Conservation (phyloP, 257 asterid genomes). For the Solanum gandarillasii region DNA sequence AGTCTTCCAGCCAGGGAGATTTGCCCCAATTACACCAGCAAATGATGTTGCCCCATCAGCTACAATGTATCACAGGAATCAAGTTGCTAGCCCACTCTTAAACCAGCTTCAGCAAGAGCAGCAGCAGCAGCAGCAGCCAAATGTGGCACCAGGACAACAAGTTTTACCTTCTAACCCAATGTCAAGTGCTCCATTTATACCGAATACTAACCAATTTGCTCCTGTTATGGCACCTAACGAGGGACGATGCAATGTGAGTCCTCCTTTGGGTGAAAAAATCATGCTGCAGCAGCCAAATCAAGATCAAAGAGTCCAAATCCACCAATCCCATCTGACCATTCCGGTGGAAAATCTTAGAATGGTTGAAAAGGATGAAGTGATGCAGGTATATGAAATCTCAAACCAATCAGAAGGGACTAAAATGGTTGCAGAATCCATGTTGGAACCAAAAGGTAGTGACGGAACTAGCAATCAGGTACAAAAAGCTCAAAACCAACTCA, state of each 20-base stretch:
- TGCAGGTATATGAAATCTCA: constrained; percentile 56
- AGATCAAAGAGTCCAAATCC: constrained; percentile 5
- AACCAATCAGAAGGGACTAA: constrained; percentile 18
- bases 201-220: constrained; percentile 5
- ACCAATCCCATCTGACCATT: constrained; percentile 14
- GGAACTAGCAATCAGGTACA: constrained; percentile 10
- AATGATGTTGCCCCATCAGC: constrained; percentile 74
- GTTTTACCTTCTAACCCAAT: constrained; percentile 7
- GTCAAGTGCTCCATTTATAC: constrained; percentile 5
- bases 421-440: constrained; percentile 11
- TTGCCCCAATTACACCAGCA: constrained; percentile 39
- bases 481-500: not conserved
- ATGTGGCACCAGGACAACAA: constrained; percentile 1
- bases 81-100: constrained; percentile 14
- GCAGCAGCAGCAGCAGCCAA: constrained; percentile 18
- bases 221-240: not conserved
- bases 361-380: constrained; percentile 62
- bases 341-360: constrained; percentile 32
- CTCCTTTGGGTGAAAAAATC: constrained; percentile 15
- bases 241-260: constrained; percentile 13
- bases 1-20: constrained; percentile 44
- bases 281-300: constrained; percentile 11
- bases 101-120: constrained; percentile 11
- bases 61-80: constrained; percentile 37
- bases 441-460: not conserved